These are phyloP conservation scores for Aspergillus aculeatinus DNA, from an alignment of 2,329 filamentous ascomycete species.

Conservation along the genomic window DNA sequence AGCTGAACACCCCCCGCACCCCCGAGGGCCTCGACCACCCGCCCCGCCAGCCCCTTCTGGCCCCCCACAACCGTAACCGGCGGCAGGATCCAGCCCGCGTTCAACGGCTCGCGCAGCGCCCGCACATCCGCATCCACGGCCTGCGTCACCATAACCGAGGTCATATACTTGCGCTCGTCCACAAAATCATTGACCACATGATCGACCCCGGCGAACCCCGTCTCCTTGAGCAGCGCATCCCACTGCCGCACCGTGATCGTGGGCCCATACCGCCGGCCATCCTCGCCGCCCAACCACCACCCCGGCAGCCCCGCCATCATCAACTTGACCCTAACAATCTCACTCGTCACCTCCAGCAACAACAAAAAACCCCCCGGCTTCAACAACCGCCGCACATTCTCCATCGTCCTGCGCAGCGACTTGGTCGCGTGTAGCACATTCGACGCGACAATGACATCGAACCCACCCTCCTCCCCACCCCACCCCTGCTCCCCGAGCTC, in stretches of 20 bases:
- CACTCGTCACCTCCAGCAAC: slow-evolving; percentile 37
- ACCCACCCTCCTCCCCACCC: slow-evolving; percentile 19
- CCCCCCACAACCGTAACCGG: neutral
- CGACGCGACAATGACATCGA: slow-evolving; percentile 41
- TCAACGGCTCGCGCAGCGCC: neutral
- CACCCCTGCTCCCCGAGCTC: slow-evolving; percentile 38
- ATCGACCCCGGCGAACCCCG: slow-evolving; percentile 34
- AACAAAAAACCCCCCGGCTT: slow-evolving; percentile 49
- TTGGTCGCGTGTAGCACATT: slow-evolving; percentile 44
- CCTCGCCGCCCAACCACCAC: slow-evolving; percentile 36
- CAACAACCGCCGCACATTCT: slow-evolving; percentile 35
- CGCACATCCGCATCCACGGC: neutral
- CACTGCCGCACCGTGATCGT: slow-evolving; percentile 30
- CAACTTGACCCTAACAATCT: slow-evolving; percentile 3
- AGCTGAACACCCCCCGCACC: neutral
- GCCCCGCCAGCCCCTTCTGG: neutral
- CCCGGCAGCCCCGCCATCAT: slow-evolving; percentile 9
- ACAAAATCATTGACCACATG: neutral
- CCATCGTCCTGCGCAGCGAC: slow-evolving; percentile 23
- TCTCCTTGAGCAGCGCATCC: slow-evolving; percentile 29
- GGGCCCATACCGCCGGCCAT: slow-evolving; percentile 29
- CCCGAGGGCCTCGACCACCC: neutral
- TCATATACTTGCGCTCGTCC: neutral
- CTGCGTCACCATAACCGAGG: slow-evolving; percentile 1
- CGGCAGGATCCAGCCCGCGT: neutral